A percentile compares a stretch with the other conserved stretches of the same genome.
Conservation (phyloP, 768 basidiomycete species). For the Naganishia antarctica region DNA sequence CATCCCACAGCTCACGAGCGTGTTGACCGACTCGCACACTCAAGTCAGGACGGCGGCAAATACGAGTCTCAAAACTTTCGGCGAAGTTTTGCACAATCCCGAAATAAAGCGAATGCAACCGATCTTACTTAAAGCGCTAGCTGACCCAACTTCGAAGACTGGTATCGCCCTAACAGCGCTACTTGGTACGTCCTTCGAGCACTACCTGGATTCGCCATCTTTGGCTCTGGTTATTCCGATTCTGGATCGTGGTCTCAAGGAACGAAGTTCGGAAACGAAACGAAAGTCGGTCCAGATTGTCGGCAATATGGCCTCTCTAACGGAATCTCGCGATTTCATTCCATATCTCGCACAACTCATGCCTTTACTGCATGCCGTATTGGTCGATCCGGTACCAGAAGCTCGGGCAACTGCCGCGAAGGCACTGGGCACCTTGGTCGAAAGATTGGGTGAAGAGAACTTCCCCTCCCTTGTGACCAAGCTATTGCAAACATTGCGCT, state of each 20-base stretch:
- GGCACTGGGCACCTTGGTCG: slow-evolving; percentile 90
- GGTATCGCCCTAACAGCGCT: slow-evolving; percentile 75
- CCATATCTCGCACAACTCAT: slow-evolving; percentile 85
- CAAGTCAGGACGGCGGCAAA: slow-evolving; percentile 91
- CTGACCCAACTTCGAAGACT: slow-evolving; percentile 82
- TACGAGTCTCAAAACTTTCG: slow-evolving; percentile 92
- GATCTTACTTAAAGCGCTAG: slow-evolving; percentile 83
- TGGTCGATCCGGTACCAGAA: slow-evolving; percentile 96
- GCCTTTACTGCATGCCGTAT: slow-evolving; percentile 83
- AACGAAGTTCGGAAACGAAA: slow-evolving; percentile 88
- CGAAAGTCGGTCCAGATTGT: slow-evolving; percentile 94
- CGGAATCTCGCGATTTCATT: slow-evolving; percentile 66
- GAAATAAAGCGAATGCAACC: slow-evolving; percentile 90
- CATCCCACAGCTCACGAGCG: slow-evolving; percentile 89
- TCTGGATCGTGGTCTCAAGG: slow-evolving; percentile 82
- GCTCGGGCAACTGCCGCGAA: slow-evolving; percentile 96
- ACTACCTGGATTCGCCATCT: slow-evolving; percentile 96
- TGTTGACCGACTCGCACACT: slow-evolving; percentile 93
- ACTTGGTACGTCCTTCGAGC: slow-evolving; percentile 91
- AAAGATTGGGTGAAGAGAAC: slow-evolving; percentile 84
- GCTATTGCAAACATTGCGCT: slow-evolving; percentile 77
- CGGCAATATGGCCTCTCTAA: slow-evolving; percentile 67
- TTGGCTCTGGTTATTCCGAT: slow-evolving; percentile 94
- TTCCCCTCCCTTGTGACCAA: slow-evolving; percentile 95
- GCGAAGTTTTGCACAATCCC: slow-evolving; percentile 95